Conservation (phyloP, 768 basidiomycete species). For the Lactarius vividus region DNA sequence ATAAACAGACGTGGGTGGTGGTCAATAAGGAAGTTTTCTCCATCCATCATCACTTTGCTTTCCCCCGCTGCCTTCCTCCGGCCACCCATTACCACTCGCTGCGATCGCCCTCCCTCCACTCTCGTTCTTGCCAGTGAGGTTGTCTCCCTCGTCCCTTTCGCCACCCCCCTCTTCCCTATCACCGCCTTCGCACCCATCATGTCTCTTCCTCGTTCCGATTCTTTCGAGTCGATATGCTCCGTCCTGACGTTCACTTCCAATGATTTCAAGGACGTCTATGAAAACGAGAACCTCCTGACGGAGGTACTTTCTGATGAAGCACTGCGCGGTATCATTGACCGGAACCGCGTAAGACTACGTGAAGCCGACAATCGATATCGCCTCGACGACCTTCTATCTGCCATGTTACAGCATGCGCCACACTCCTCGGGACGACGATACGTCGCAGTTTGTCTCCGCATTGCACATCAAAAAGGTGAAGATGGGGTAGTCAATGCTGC, state of each 20-base stretch:
- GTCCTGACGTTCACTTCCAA: background rate
- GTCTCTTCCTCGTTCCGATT: background rate
- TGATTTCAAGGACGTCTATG: background rate
- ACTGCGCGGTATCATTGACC: background rate
- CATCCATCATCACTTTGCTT: too few species aligned
- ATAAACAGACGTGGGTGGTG: too few species aligned
- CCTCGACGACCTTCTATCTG: background rate
- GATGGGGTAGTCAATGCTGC: background rate
- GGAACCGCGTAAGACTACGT: background rate
- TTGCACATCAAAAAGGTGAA: background rate
- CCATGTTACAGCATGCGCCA: background rate
- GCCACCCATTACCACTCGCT: too few species aligned
- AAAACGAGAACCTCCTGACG: background rate
- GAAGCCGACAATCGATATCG: background rate
- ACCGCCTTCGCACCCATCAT: background rate
- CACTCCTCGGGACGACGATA: background rate
- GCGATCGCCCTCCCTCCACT: too few species aligned
- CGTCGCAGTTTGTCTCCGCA: background rate
- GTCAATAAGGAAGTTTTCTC: too few species aligned
- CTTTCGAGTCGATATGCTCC: background rate
- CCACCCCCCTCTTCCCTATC: too few species aligned
- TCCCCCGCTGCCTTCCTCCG: too few species aligned
- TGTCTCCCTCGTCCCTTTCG: too few species aligned
- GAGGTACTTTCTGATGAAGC: background rate
- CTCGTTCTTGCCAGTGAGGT: too few species aligned